Evolutionary conservation across 2,329 filamentous ascomycete genomes (phyloP).

Genomic region (Bertia moriformis): DNA sequence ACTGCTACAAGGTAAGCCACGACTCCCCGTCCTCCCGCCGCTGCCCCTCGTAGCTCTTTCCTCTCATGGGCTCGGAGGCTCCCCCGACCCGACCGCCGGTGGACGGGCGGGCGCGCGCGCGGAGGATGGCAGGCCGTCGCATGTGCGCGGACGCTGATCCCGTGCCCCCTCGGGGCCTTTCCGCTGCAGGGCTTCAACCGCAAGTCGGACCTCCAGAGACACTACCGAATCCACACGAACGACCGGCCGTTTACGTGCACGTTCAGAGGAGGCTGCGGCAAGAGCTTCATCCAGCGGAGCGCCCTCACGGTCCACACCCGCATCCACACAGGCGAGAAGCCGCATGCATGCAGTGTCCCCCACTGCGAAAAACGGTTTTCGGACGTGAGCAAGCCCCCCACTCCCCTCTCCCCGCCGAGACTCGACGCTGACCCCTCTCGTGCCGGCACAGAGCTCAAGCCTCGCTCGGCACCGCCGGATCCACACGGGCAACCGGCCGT

Average conservation of each 20-base stretch:
- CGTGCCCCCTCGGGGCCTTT: no score
- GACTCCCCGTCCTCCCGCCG: no score
- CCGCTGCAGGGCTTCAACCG: conserved; percentile 66
- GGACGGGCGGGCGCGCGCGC: no score
- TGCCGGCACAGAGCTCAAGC: conserved; percentile 39
- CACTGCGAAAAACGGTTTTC: conserved; percentile 58
- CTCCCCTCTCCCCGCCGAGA: not conserved
- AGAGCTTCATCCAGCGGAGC: conserved; percentile 59
- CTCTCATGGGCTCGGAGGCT: no score
- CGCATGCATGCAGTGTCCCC: conserved; percentile 50
- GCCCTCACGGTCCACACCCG: conserved; percentile 57
- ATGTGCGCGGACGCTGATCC: no score
- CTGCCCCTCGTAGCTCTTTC: no score
- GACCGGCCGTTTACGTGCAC: conserved; percentile 52
- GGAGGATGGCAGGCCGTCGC: no score
- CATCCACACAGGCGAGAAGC: conserved; percentile 60
- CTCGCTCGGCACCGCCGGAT: conserved; percentile 51
- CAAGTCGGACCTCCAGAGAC: conserved; percentile 56
- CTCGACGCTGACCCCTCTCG: conserved; percentile 10
- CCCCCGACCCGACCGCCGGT: no score
- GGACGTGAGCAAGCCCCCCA: conserved; percentile 34
- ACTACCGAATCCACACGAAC: conserved; percentile 60
- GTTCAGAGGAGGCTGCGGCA: conserved; percentile 44
- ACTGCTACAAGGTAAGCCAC: no score
- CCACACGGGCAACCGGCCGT: conserved; percentile 53